Percentiles rank a stretch among this genome's conserved stretches.
phyloP scores from a whole-genome alignment of 2,329 filamentous ascomycete genomes.

The Conoideocrella luteorostrata region DNA sequence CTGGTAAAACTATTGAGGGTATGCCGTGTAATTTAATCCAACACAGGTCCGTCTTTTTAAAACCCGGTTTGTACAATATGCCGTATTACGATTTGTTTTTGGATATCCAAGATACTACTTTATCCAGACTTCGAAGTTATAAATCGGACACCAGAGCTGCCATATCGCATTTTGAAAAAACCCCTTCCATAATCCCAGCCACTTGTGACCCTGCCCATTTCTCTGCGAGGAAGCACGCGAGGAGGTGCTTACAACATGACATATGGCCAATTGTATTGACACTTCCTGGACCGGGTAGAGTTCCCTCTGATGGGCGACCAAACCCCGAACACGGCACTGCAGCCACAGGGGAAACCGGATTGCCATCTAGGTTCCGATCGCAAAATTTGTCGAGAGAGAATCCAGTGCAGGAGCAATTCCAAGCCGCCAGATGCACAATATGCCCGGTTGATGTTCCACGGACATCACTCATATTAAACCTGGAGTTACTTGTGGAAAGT shows the following conservation, averaged over 20 bases:
- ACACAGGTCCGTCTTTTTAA: too few relatives aligned
- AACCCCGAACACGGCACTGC: background rate
- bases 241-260: constrained; percentile 78
- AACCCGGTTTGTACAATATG: too few relatives aligned
- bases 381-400: constrained; percentile 59
- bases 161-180: constrained; percentile 58
- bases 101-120: too few relatives aligned
- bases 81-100: too few relatives aligned
- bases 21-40: background rate
- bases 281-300: background rate
- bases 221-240: constrained; percentile 74
- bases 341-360: background rate
- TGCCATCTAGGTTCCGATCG: constrained; percentile 17
- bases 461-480: constrained; percentile 10
- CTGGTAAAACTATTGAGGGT: background rate
- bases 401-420: constrained; percentile 86
- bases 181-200: constrained; percentile 46
- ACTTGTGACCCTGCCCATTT: constrained; percentile 54
- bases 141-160: constrained; percentile 58
- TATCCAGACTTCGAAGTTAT: too few relatives aligned
- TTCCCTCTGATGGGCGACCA: too few relatives aligned
- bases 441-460: constrained; percentile 38
- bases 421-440: constrained; percentile 65
- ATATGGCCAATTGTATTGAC: constrained; percentile 26
- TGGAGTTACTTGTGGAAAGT: constrained; percentile 25